Conservation (phyloP, 169 alveolate species). For the Eimeria brunetti region DNA sequence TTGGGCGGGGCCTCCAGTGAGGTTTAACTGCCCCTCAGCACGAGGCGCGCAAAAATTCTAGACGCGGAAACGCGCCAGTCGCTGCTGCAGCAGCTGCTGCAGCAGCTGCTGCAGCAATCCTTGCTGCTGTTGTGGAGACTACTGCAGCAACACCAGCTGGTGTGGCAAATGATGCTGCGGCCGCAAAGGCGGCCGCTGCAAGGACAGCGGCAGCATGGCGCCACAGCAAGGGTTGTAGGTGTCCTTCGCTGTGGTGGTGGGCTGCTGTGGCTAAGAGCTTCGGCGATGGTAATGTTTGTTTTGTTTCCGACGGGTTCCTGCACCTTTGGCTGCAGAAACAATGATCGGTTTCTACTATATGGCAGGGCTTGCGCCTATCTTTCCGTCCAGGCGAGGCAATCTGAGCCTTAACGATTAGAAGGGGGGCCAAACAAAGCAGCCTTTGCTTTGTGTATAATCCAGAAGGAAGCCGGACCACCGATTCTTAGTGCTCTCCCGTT, state of each 20-base stretch:
- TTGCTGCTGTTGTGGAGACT: background rate
- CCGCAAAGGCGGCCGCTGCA: background rate
- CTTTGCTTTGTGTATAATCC: background rate
- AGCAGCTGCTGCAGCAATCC: background rate
- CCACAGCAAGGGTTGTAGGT: background rate
- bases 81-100: background rate
- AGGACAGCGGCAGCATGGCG: background rate
- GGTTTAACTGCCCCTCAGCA: background rate
- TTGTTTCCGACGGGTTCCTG: background rate
- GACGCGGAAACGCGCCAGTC: background rate
- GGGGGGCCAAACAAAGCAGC: background rate
- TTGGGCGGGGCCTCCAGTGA: constrained; percentile 33
- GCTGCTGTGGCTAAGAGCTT: background rate
- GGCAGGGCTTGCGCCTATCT: background rate
- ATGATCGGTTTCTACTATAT: background rate
- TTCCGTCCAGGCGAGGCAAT: background rate
- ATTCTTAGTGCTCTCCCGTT: background rate
- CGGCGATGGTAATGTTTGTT: background rate
- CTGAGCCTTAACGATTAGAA: background rate
- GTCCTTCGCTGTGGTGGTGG: background rate
- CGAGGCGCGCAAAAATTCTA: background rate
- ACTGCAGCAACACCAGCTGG: background rate
- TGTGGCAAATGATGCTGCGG: background rate
- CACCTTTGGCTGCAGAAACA: background rate
- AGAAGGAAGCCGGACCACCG: background rate